Base-by-base conservation (phyloP, 495 filamentous ascomycete species). In the Penicillium egyptiacum region DNA sequence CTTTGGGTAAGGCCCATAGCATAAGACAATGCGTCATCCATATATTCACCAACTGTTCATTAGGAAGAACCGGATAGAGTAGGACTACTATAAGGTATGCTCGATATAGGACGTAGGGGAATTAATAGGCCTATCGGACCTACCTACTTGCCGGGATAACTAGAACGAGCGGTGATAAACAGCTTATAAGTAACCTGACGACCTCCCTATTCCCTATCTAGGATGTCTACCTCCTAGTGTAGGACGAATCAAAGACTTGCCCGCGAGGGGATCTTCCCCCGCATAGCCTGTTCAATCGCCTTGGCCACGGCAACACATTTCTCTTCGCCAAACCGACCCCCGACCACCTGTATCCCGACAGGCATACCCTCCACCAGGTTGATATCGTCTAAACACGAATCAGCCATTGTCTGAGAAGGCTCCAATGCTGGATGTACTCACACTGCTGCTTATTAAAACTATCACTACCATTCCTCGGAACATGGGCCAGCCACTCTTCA, bases 331-430 rank as follows among this genome's bases (percentile, higher is more conserved):
- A 68, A 79, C 52, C 69, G 72, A 19, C 78, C 67, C 2, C 75
- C 79, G 16, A 86, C 76, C 61, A 84, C 67, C 66, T 86, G 83
- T 48, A 84, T 61, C 8, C 77, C 75, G 20, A 85, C 71, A 17
- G 81, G 83, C 64, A 82, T 80, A 57, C 69, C 76, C 54, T 80
- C 69, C 17, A 79, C 75, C 5, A 79, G 45, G 20, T 79, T 63
- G 3, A 77, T 61, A 61, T 80, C 75, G 69, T 75, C 74, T 77
- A 40, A 0, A 14, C 4, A 23, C 26, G 44, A 12, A 46, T 66
- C 19, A 57, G 53, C 20, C 20, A 39, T 39, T 16, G 3, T 5
- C 4, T 6, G 35, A 41, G n/a, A 17, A 0, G 16, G 6, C 26
- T 7, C 23, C 4, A 12, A 22, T 1, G 0, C 4, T 10, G 4